Evolutionary conservation across 176 grass and related monocot genomes (phyloP).

Genomic region (Tillandsia leiboldiana): DNA sequence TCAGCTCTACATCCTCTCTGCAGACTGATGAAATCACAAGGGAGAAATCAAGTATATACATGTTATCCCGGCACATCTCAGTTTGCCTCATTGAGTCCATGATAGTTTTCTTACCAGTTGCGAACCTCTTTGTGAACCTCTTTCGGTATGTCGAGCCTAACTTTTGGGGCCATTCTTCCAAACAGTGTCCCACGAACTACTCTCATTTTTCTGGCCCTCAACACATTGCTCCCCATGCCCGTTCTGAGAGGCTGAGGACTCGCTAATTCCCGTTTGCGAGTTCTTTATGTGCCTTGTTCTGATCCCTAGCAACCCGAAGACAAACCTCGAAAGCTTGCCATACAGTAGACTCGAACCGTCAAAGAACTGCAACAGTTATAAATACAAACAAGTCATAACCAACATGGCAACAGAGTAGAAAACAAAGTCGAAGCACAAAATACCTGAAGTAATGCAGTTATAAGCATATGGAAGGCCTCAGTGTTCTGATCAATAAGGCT

Average conservation of each 20-base stretch:
- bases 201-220: background rate
- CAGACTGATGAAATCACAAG: too few species aligned
- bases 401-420: background rate
- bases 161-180: constrained; percentile 1
- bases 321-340: constrained; percentile 23
- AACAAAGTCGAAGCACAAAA: background rate
- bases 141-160: background rate
- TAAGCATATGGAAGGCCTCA: constrained; percentile 26
- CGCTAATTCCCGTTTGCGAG: background rate
- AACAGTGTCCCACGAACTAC: constrained; percentile 11
- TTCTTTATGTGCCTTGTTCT: constrained; percentile 11
- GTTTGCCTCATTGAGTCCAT: too few species aligned
- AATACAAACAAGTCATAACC: background rate
- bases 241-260: background rate
- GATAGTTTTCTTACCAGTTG: too few species aligned
- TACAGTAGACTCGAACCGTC: constrained; percentile 20
- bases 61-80: too few species aligned
- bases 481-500: constrained; percentile 26
- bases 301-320: constrained; percentile 14
- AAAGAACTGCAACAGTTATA: constrained; percentile 4
- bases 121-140: too few species aligned
- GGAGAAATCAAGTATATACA: too few species aligned
- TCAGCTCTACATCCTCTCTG: too few species aligned
- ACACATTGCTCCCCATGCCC: background rate
- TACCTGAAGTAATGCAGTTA: constrained; percentile 25